Evolutionary conservation across 176 grass and related monocot genomes (phyloP).

Genomic region (Triticum turgidum): DNA sequence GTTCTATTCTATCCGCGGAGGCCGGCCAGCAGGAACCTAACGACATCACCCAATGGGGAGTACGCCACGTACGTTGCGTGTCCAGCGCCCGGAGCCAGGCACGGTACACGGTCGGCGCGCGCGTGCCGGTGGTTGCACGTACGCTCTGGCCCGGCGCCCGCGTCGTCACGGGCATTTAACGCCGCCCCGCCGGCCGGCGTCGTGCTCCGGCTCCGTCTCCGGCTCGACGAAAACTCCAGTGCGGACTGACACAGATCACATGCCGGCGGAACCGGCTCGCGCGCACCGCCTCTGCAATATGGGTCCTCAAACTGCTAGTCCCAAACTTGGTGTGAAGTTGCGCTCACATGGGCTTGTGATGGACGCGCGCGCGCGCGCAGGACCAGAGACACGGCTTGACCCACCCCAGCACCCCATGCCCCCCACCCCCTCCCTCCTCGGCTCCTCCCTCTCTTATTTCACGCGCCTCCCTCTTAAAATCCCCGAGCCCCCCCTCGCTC

Average conservation of each 20-base stretch:
- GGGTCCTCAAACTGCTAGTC: too few species aligned
- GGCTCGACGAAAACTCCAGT: slow-evolving; percentile 16
- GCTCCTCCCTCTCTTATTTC: neutral
- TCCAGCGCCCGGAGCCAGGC: neutral
- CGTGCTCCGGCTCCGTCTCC: neutral
- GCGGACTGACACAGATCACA: slow-evolving; percentile 51
- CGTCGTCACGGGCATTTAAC: neutral
- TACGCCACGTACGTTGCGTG: neutral
- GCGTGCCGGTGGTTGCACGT: neutral
- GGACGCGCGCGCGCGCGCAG: slow-evolving; percentile 21
- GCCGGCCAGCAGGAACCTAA: too few species aligned
- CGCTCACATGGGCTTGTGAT: slow-evolving; percentile 41
- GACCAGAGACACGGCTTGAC: slow-evolving; percentile 64
- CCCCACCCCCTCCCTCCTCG: neutral
- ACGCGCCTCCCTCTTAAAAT: slow-evolving; percentile 23
- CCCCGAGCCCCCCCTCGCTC: neutral
- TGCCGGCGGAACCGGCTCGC: slow-evolving; percentile 18
- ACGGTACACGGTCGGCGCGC: neutral
- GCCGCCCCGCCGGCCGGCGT: neutral
- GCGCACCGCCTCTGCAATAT: neutral
- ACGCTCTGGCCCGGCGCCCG: neutral
- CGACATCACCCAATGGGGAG: neutral
- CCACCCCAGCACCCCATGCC: slow-evolving; percentile 39
- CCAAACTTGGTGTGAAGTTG: too few species aligned
- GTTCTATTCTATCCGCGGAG: neutral